Percentiles rank a stretch among this genome's conserved stretches.
These are phyloP conservation scores for Aurantiochytrium sp. DNA, from an alignment of 108 stramenopile species.

Conservation along the genomic window DNA sequence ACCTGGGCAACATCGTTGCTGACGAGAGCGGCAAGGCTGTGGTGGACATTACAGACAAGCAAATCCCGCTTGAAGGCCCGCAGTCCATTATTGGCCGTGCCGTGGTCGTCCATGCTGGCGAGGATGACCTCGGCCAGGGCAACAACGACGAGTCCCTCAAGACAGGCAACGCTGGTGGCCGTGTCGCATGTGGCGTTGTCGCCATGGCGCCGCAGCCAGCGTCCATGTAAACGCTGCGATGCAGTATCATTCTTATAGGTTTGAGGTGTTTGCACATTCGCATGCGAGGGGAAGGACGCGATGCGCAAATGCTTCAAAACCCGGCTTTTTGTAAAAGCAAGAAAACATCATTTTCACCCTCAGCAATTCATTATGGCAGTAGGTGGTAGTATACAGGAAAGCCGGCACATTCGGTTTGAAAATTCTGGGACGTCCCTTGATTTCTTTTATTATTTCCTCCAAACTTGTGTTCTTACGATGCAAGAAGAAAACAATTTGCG, in stretches of 20 bases:
- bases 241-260: neutral
- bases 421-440: too few species aligned
- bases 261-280: too few species aligned
- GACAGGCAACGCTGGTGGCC: neutral
- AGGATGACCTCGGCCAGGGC: neutral
- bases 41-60: neutral
- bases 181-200: neutral
- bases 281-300: too few species aligned
- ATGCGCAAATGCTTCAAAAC: too few species aligned
- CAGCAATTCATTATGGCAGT: too few species aligned
- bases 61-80: neutral
- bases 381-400: too few species aligned
- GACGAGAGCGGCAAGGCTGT: neutral
- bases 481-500: too few species aligned
- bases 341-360: too few species aligned
- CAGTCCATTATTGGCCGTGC: neutral
- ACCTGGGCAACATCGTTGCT: constrained; percentile 4
- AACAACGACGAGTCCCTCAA: neutral
- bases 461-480: too few species aligned
- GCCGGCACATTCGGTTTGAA: too few species aligned
- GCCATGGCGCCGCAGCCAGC: neutral
- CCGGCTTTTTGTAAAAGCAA: too few species aligned
- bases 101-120: constrained; percentile 2
- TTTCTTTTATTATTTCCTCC: too few species aligned
- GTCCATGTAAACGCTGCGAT: neutral